A percentile compares a stretch with the other conserved stretches of the same genome.
These are phyloP conservation scores for Pleurotus tuber-regium DNA, from an alignment of 768 basidiomycete genomes.

Conservation along the genomic window DNA sequence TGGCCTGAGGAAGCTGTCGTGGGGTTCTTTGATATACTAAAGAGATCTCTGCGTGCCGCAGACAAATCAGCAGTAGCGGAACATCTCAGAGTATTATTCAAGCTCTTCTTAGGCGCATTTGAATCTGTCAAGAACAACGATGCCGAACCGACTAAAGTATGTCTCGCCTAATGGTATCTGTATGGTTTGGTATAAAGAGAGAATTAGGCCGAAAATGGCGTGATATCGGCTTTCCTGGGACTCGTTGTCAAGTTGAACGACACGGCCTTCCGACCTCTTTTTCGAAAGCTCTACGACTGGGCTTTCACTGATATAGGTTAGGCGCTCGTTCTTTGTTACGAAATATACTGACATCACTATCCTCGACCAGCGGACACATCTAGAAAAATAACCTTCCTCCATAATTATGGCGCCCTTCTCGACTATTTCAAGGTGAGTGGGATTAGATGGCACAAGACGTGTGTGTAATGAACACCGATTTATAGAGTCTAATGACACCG, in stretches of 20 bases:
- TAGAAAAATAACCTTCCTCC: constrained; percentile 71
- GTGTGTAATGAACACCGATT: too few relatives aligned
- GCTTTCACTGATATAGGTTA: constrained; percentile 64
- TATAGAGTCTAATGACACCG: constrained; percentile 81
- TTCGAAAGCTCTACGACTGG: constrained; percentile 94
- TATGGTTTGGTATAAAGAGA: too few relatives aligned
- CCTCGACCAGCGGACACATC: constrained; percentile 29
- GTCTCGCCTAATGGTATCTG: constrained; percentile 14
- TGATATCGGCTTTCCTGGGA: constrained; percentile 79
- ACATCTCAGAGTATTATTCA: constrained; percentile 66
- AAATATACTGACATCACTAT: not conserved
- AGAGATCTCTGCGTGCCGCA: constrained; percentile 61
- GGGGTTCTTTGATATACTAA: constrained; percentile 69
- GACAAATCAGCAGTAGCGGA: constrained; percentile 63
- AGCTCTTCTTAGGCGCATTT: constrained; percentile 77
- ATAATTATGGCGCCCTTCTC: constrained; percentile 68
- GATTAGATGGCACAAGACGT: too few relatives aligned
- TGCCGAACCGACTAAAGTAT: constrained; percentile 25
- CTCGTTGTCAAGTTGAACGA: constrained; percentile 93
- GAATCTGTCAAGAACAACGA: constrained; percentile 43
- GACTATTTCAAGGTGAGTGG: constrained; percentile 84
- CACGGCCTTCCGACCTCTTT: constrained; percentile 84
- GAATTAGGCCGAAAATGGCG: constrained; percentile 49
- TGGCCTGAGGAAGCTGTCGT: constrained; percentile 18
- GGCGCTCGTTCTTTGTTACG: constrained; percentile 14